Percentiles rank a stretch among this genome's conserved stretches.
phyloP scores from a whole-genome alignment of 805 yeast species.

The Saturnispora diversa region DNA sequence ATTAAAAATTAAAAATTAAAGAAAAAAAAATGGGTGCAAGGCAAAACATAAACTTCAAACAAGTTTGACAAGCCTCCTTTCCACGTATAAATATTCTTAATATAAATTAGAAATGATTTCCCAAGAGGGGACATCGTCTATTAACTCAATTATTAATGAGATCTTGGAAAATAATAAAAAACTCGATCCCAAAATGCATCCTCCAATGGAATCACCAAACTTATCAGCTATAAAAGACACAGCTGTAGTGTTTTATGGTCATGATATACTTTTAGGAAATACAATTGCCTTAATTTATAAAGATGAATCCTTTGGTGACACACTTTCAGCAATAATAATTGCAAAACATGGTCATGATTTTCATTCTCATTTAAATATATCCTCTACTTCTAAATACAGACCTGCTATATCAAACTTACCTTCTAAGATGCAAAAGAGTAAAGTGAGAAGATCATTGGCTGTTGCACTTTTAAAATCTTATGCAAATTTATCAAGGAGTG shows the following conservation, averaged over 20 bases:
- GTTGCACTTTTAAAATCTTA: slow-evolving; percentile 62
- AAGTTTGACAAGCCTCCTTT: too few relatives aligned
- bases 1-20: too few relatives aligned
- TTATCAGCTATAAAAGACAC: neutral
- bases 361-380: slow-evolving; percentile 50
- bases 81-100: too few relatives aligned
- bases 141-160: too few relatives aligned
- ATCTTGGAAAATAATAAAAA: neutral
- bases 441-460: slow-evolving; percentile 69
- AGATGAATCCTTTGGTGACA: slow-evolving; percentile 34
- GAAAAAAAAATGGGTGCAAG: too few relatives aligned
- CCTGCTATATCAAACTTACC: slow-evolving; percentile 70
- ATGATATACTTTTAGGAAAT: slow-evolving; percentile 41
- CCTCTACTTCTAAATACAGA: slow-evolving; percentile 56
- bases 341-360: slow-evolving; percentile 62
- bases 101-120: too few relatives aligned
- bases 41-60: too few relatives aligned
- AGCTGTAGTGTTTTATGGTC: slow-evolving; percentile 26
- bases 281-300: slow-evolving; percentile 45
- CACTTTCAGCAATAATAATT: slow-evolving; percentile 45
- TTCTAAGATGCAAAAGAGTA: slow-evolving; percentile 40
- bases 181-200: neutral
- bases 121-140: neutral
- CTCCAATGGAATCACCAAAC: neutral
- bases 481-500: slow-evolving; percentile 41